Evolutionary conservation across 1,284 basidiomycete species (phyloP), one percentile per base, ranked within the genome.

Genomic region (Hymenochaete sp.): DNA sequence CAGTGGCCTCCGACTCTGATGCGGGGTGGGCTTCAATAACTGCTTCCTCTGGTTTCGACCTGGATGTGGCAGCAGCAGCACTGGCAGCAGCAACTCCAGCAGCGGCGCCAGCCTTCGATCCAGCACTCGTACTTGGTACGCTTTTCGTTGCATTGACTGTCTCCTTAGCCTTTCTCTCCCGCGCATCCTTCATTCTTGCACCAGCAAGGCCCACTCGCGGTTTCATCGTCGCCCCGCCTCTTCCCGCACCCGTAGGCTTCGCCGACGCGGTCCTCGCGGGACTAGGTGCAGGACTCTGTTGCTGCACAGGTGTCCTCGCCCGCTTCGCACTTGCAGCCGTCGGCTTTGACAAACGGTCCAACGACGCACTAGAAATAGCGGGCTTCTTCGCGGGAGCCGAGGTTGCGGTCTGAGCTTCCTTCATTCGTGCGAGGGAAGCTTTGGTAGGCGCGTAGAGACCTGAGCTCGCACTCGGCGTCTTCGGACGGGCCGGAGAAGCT

Each of bases 391-490:
- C 59, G 1, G 77, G 71, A 0, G 67, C 64, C 0, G 75, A 67
- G 0, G 59, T 62, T 5, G 67, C 65, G n/a, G n/a, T n/a, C n/a
- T n/a, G n/a, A n/a, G 66, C 64, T 2, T 71, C 66, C 38, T 79
- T 73, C 33, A 79, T 69, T 36, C 69, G 71, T 0, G 84, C 83
- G 8, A 86, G 71, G 6, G 84, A 85, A 3, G 84, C 81, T 1
- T 82, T 83, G 0, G 83, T 87, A 1, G 84, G 83, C 10, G 84
- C 82, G 55, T 79, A 85, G 10, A 87, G 59, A 10, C 80, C 77
- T 1, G 59, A 18, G 25, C 29, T 25, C 8, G 35, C 33, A 8
- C 27, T 45, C 4, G 70, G 64, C 3, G 72, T 72, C 62, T 73
- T 75, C 31, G 75, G 62, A 45, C 69, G 68, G 9, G 65, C 56